Evolutionary conservation across 1,139 yeast species (phyloP).

Genomic region (Taphrina betulina): DNA sequence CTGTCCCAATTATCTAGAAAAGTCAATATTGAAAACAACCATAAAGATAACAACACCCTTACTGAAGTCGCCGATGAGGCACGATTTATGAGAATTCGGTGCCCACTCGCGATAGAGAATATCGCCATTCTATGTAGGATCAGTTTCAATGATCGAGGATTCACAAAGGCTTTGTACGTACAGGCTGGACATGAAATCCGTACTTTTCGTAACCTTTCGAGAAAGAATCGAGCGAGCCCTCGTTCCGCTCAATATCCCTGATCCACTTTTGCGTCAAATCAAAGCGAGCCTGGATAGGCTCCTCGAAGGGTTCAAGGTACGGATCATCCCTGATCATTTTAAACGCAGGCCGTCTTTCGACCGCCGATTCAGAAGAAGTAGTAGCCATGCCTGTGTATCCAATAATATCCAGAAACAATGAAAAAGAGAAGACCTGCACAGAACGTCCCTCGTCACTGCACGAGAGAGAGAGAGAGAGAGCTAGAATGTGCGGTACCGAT

Average conservation of each 20-base stretch:
- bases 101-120: constrained; percentile 79
- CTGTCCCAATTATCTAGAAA: constrained; percentile 63
- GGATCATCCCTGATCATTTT: constrained; percentile 55
- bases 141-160: background rate
- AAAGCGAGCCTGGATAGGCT: constrained; percentile 57
- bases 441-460: background rate
- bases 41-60: constrained; percentile 10
- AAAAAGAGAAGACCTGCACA: background rate
- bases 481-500: too few species aligned
- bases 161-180: background rate
- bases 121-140: constrained; percentile 45
- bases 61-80: constrained; percentile 82
- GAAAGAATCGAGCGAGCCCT: constrained; percentile 54
- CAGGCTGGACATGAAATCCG: constrained; percentile 67
- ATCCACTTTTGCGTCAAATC: constrained; percentile 60
- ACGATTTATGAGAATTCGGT: constrained; percentile 75
- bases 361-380: background rate
- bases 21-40: background rate
- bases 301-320: constrained; percentile 79
- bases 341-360: constrained; percentile 49
- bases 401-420: background rate
- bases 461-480: background rate
- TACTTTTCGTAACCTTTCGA: constrained; percentile 62
- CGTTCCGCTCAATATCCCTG: constrained; percentile 50
- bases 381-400: background rate